A percentile compares a stretch with the other conserved stretches of the same genome.
phyloP scores from a whole-genome alignment of 2,329 filamentous ascomycete genomes.

The Amesomyces nigricolor region DNA sequence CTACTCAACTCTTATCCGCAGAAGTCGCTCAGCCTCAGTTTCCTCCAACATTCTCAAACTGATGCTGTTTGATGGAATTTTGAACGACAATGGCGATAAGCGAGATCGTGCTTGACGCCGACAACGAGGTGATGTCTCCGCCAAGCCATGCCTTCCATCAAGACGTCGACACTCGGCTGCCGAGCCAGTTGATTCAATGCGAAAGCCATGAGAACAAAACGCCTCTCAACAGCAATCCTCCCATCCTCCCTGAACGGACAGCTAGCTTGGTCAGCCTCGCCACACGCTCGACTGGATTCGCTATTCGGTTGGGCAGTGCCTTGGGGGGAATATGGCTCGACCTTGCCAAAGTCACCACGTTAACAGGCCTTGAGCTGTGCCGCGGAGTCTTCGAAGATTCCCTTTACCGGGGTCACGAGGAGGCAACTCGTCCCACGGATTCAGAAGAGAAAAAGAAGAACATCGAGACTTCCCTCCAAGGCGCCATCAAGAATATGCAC shows the following conservation, averaged over 20 bases:
- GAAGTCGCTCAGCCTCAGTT: too few relatives aligned
- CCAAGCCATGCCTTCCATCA: not conserved
- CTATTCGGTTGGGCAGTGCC: slow-evolving; percentile 48
- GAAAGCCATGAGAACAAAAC: not conserved
- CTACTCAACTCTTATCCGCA: too few relatives aligned
- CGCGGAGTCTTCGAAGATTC: slow-evolving; percentile 51
- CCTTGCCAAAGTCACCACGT: slow-evolving; percentile 49
- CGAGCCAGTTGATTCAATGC: too few relatives aligned
- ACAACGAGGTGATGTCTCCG: not conserved
- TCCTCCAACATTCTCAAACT: too few relatives aligned
- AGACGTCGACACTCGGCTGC: not conserved
- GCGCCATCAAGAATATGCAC: slow-evolving; percentile 52
- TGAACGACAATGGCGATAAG: not conserved
- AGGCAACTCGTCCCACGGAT: slow-evolving; percentile 40
- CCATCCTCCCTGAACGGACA: slow-evolving; percentile 49
- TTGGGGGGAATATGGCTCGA: slow-evolving; percentile 48
- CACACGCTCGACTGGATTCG: slow-evolving; percentile 54
- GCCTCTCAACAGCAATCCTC: slow-evolving; percentile 10
- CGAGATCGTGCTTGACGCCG: not conserved
- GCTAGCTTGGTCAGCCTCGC: slow-evolving; percentile 56
- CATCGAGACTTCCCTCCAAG: slow-evolving; percentile 52
- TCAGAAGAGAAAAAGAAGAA: slow-evolving; percentile 46
- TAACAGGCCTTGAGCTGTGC: slow-evolving; percentile 53
- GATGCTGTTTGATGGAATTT: too few relatives aligned
- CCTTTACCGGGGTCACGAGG: slow-evolving; percentile 47